Evolutionary conservation across 2,329 filamentous ascomycete genomes (phyloP), one percentile per base, ranked within the genome.

Genomic region (Ceratocystis papillata): DNA sequence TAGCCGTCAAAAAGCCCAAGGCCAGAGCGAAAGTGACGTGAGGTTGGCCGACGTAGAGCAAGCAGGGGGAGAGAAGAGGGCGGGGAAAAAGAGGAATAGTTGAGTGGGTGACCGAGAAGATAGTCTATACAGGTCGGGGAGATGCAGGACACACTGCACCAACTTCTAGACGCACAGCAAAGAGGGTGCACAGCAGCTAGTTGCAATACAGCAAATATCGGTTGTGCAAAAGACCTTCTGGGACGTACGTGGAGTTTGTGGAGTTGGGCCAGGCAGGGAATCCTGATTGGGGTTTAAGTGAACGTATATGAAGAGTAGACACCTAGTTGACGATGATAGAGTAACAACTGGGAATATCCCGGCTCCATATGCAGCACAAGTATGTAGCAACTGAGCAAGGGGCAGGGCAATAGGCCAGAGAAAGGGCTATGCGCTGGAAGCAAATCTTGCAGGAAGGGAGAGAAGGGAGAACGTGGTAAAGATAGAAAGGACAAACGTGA

Each of bases 341-440:
- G 37, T 63, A 37, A 20, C 20, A 67, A 65, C 66, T 65, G 57
- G 66, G 66, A 57, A 65, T 67, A 67, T 65, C 62, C 62, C 64
- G 46, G 66, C 59, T 64, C 46, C 10, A 62, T 53, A 65, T 67
- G 57, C 62, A 67, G 45, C n/a, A 66, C 55, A 55, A 65, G 55
- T 50, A 55, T 62, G 55, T 50, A 64, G 55, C 57, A 65, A 44
- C 59, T 64, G 30, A 62, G 60, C 62, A 67, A 67, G 62, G 66
- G 65, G 65, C 53, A 53, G 66, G 65, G 65, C 53, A 53, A 62
- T 61, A 53, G 66, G 62, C 66, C 62, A 67, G 60, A 64, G 57
- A 64, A 65, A 61, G 66, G 50, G 53, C 62, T 67, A 62, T 67
- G 62, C 62, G 57, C 48, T 30, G 33, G 45, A 33, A 57, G 63